Percentiles rank a stretch among this genome's conserved stretches.
These are phyloP conservation scores for Westerdykella aurantiaca DNA, from an alignment of 2,329 filamentous ascomycete species.

Conservation along the genomic window DNA sequence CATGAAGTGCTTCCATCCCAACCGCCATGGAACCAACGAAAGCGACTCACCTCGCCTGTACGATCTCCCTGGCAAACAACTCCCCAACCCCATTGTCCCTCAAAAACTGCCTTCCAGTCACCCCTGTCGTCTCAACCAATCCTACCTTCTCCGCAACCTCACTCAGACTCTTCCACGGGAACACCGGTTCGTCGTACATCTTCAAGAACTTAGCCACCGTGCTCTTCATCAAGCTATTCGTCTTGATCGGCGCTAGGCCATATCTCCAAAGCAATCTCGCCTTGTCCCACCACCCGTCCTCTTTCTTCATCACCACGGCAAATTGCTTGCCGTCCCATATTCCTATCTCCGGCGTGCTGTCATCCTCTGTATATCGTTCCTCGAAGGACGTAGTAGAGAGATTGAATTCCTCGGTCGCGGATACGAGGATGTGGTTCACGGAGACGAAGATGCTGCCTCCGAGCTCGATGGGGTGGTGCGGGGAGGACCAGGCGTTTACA, in stretches of 20 bases:
- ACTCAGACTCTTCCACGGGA: constrained; percentile 76
- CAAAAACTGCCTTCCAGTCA: constrained; percentile 70
- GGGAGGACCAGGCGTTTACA: constrained; percentile 67
- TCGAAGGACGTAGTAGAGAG: constrained; percentile 46
- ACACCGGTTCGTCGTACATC: constrained; percentile 74
- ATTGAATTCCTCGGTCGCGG: constrained; percentile 65
- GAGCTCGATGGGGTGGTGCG: constrained; percentile 67
- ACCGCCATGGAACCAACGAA: neutral
- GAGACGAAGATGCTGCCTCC: constrained; percentile 89
- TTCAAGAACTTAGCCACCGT: constrained; percentile 68
- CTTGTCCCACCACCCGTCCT: constrained; percentile 70
- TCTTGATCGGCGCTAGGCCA: constrained; percentile 68
- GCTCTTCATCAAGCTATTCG: constrained; percentile 64
- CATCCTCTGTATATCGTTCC: constrained; percentile 1
- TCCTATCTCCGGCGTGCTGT: constrained; percentile 51
- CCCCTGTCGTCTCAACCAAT: constrained; percentile 58
- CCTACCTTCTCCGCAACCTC: constrained; percentile 62
- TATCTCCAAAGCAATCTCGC: constrained; percentile 81
- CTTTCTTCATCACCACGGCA: constrained; percentile 59
- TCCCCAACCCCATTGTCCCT: constrained; percentile 60
- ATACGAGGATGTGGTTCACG: constrained; percentile 74
- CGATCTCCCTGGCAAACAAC: constrained; percentile 69
- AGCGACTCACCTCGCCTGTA: constrained; percentile 59
- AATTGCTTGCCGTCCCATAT: constrained; percentile 81
- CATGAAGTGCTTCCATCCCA: neutral